Percentiles rank a stretch among this genome's conserved stretches.
These are phyloP conservation scores for Nepenthes alata DNA, from an alignment of 179 eudicot genomes.

Conservation along the genomic window DNA sequence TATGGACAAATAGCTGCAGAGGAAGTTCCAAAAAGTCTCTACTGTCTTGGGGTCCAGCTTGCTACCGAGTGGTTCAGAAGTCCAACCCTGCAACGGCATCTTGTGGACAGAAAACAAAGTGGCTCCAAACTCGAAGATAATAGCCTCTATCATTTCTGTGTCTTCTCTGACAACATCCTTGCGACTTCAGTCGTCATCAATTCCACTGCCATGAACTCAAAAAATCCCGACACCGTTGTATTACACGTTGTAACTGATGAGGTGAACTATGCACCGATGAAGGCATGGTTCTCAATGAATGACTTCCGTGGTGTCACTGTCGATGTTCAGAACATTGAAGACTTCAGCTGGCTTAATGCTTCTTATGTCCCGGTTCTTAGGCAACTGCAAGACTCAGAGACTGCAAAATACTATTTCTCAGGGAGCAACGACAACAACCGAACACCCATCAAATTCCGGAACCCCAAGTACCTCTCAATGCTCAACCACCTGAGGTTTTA, in stretches of 20 bases:
- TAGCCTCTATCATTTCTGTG: conserved; percentile 58
- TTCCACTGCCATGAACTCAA: conserved; percentile 58
- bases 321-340: conserved; percentile 72
- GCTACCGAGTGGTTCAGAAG: conserved; percentile 62
- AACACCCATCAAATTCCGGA: conserved; percentile 76
- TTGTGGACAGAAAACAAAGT: conserved; percentile 23
- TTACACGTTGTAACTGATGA: conserved; percentile 84
- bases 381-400: conserved; percentile 77
- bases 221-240: conserved; percentile 47
- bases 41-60: conserved; percentile 67
- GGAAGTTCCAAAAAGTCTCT: conserved; percentile 78
- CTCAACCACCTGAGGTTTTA: conserved; percentile 80
- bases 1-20: conserved; percentile 83
- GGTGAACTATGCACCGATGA: conserved; percentile 77
- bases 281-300: conserved; percentile 76
- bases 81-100: conserved; percentile 26
- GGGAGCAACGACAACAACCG: conserved; percentile 48
- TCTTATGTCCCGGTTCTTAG: conserved; percentile 84
- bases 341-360: conserved; percentile 76
- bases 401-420: conserved; percentile 69
- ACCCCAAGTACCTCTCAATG: conserved; percentile 82
- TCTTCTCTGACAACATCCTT: conserved; percentile 80
- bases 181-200: conserved; percentile 82
- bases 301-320: conserved; percentile 62
- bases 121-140: conserved; percentile 40